These are phyloP conservation scores for Huntiella abstrusa DNA, from an alignment of 2,329 filamentous ascomycete species.

Conservation along the genomic window DNA sequence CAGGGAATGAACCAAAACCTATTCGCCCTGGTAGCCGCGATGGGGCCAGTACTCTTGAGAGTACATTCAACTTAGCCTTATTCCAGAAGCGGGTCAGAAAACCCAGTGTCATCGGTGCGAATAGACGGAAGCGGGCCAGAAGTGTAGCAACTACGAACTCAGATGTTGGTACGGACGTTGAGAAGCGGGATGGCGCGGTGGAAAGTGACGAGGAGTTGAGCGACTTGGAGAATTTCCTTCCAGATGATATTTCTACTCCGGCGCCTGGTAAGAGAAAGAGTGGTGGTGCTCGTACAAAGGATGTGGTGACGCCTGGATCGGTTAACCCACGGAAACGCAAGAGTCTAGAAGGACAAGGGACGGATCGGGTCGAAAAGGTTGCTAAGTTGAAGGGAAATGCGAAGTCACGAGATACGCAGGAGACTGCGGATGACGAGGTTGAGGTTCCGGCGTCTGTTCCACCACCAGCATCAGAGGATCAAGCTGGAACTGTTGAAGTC, in stretches of 20 bases:
- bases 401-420: constrained; percentile 7
- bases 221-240: constrained; percentile 33
- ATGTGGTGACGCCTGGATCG: background rate
- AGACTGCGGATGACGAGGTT: background rate
- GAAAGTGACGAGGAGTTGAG: constrained; percentile 19
- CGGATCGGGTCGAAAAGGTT: constrained; percentile 21
- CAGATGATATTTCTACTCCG: constrained; percentile 50
- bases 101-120: constrained; percentile 40
- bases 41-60: constrained; percentile 26
- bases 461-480: background rate
- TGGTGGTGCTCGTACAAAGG: constrained; percentile 14
- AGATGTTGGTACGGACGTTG: constrained; percentile 13
- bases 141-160: constrained; percentile 12
- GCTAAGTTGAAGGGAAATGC: constrained; percentile 15
- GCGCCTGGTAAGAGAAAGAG: constrained; percentile 27
- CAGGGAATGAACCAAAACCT: constrained; percentile 30
- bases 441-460: constrained; percentile 10
- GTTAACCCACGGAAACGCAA: constrained; percentile 31
- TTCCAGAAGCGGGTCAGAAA: constrained; percentile 40
- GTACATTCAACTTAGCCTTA: constrained; percentile 35
- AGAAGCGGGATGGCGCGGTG: constrained; percentile 18
- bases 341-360: constrained; percentile 26
- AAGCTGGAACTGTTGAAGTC: background rate
- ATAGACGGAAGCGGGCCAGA: constrained; percentile 22
- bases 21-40: constrained; percentile 35